phyloP scores from a whole-genome alignment of 2,329 filamentous ascomycete species.

The Verticillium albo-atrum region DNA sequence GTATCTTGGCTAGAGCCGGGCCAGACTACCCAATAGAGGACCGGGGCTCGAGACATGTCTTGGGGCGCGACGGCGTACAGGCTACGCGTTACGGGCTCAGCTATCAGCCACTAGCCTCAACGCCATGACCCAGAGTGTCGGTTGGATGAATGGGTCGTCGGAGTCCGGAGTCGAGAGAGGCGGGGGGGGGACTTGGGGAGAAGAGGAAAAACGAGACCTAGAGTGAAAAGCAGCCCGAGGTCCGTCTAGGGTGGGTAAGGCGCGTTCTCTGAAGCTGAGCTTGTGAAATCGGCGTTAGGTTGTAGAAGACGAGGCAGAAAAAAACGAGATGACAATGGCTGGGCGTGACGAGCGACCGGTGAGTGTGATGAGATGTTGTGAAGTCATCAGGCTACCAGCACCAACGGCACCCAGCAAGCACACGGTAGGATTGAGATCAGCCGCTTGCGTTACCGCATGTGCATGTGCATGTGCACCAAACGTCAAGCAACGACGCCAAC shows the following conservation, averaged over 20 bases:
- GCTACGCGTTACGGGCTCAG: background rate
- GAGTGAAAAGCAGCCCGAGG: background rate
- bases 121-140: background rate
- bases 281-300: background rate
- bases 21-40: background rate
- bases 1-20: background rate
- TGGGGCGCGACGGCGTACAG: background rate
- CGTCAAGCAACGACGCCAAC: background rate
- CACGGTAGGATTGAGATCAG: background rate
- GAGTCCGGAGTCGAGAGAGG: background rate
- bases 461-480: background rate
- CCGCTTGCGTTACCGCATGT: background rate
- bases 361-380: background rate
- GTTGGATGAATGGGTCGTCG: background rate
- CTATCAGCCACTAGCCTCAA: background rate
- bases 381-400: background rate
- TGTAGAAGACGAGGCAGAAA: too few relatives aligned
- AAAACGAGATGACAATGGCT: background rate
- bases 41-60: background rate
- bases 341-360: background rate
- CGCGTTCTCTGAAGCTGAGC: background rate
- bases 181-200: background rate
- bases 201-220: background rate
- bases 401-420: background rate
- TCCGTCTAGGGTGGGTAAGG: background rate